Evolutionary conservation across 192 early-diverging fungal species (phyloP).

Genomic region (Coemansia sp.): DNA sequence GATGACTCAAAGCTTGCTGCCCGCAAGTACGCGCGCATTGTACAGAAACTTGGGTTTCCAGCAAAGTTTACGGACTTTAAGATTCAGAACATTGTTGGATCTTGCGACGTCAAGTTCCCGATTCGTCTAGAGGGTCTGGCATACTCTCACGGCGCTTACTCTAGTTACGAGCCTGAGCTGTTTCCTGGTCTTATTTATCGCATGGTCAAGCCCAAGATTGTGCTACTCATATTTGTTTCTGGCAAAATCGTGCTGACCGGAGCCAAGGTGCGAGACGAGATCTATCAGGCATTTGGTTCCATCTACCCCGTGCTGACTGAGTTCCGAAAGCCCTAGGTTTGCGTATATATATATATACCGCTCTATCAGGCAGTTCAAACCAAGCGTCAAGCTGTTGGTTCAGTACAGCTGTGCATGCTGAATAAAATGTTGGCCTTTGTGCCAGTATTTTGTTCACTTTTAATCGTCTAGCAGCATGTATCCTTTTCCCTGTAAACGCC

Average conservation of each 20-base stretch:
- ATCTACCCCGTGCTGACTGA: conserved; percentile 96
- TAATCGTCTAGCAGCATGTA: too few relatives aligned
- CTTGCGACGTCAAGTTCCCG: conserved; percentile 99
- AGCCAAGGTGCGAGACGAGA: conserved; percentile 97
- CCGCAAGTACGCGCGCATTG: conserved; percentile 98
- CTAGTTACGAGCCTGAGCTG: conserved; percentile 93
- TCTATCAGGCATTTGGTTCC: conserved; percentile 95
- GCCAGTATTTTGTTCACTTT: neutral
- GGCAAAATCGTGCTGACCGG: conserved; percentile 99
- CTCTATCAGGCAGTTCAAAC: neutral
- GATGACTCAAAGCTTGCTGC: conserved; percentile 95
- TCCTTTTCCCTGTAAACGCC: neutral
- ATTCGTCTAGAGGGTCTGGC: conserved; percentile 97
- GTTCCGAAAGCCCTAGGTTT: conserved; percentile 64
- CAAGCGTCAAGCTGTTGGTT: too few relatives aligned
- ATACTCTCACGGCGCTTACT: conserved; percentile 88
- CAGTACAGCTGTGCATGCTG: neutral
- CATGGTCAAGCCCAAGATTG: conserved; percentile 98
- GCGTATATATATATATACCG: neutral
- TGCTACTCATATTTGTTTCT: conserved; percentile 97
- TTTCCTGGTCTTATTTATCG: conserved; percentile 99
- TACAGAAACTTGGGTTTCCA: conserved; percentile 96
- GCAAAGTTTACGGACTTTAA: conserved; percentile 99
- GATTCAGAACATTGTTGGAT: conserved; percentile 99
- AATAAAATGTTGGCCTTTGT: neutral